phyloP scores from a whole-genome alignment of 2,329 filamentous ascomycete genomes.

The Trichoderma citrinoviride region DNA sequence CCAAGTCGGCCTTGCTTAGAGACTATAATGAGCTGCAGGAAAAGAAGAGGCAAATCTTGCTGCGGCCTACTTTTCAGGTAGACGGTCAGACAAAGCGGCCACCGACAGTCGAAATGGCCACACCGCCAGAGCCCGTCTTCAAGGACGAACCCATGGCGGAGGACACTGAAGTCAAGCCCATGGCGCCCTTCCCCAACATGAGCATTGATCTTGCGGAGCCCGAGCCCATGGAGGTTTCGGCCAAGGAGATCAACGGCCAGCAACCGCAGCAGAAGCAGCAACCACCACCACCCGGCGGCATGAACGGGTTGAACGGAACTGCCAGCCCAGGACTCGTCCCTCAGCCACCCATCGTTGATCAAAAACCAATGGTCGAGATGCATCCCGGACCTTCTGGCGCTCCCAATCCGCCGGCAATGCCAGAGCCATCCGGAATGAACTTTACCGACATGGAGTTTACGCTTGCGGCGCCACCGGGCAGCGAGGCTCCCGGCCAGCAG shows the following conservation, averaged over 20 bases:
- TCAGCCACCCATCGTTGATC: conserved; percentile 31
- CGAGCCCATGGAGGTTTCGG: conserved; percentile 13
- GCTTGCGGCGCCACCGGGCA: conserved; percentile 46
- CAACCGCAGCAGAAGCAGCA: conserved; percentile 22
- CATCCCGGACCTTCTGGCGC: conserved; percentile 26
- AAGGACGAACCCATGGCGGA: conserved; percentile 36
- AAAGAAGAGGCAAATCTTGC: conserved; percentile 26
- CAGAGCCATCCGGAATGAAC: conserved; percentile 40
- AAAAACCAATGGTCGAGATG: conserved; percentile 28
- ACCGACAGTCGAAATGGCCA: conserved; percentile 39
- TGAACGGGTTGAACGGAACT: conserved; percentile 20
- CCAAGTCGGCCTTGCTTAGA: conserved; percentile 55
- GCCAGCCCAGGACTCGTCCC: conserved; percentile 28
- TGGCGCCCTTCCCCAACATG: conserved; percentile 58
- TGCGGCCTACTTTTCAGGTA: conserved; percentile 28
- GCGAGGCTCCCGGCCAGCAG: conserved; percentile 31
- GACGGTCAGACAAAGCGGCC: conserved; percentile 39
- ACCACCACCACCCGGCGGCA: conserved; percentile 20
- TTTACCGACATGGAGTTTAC: conserved; percentile 59
- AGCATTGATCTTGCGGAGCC: conserved; percentile 44
- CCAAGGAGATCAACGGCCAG: not conserved
- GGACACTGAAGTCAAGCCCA: conserved; percentile 40
- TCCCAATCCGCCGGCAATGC: conserved; percentile 23
- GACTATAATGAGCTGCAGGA: conserved; percentile 47
- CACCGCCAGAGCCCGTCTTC: conserved; percentile 31